These are phyloP conservation scores for Venustampulla echinocandica DNA, from an alignment of 495 filamentous ascomycete species.

Conservation along the genomic window DNA sequence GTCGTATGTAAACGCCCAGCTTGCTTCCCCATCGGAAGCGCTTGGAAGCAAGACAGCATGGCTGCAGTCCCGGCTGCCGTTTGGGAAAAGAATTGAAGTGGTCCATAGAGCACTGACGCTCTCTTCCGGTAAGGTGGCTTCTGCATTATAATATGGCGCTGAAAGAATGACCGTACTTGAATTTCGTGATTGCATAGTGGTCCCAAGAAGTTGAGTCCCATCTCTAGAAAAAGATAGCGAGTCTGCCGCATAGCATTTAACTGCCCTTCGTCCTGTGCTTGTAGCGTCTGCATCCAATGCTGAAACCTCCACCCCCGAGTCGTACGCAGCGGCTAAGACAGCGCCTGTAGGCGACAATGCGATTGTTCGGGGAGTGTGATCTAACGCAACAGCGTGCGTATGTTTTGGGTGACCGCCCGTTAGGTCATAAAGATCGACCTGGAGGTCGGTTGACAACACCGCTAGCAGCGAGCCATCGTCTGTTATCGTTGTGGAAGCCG, in stretches of 20 bases:
- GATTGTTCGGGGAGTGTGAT: constrained; percentile 68
- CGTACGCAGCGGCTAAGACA: constrained; percentile 79
- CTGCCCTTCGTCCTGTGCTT: constrained; percentile 61
- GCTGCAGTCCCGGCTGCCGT: constrained; percentile 64
- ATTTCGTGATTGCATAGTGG: constrained; percentile 52
- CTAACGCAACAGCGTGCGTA: constrained; percentile 59
- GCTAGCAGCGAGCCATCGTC: constrained; percentile 72
- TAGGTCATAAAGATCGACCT: constrained; percentile 74
- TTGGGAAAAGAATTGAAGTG: constrained; percentile 79
- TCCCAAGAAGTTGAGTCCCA: constrained; percentile 77
- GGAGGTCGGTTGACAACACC: constrained; percentile 70
- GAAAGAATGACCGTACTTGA: constrained; percentile 70
- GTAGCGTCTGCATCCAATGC: constrained; percentile 45
- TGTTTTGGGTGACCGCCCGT: constrained; percentile 51
- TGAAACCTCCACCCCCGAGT: constrained; percentile 79
- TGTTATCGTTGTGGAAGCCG: constrained; percentile 66
- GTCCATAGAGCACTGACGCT: constrained; percentile 76
- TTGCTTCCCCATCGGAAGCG: constrained; percentile 60
- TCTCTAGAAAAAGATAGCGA: constrained; percentile 73
- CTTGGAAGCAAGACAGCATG: constrained; percentile 66
- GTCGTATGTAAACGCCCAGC: constrained; percentile 76
- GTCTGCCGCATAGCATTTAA: constrained; percentile 76
- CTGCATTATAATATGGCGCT: constrained; percentile 67
- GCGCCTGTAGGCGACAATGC: constrained; percentile 71
- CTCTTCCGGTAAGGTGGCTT: constrained; percentile 48